phyloP scores from a whole-genome alignment of 164 flowering plant genomes.

The Magnolia officinalis region DNA sequence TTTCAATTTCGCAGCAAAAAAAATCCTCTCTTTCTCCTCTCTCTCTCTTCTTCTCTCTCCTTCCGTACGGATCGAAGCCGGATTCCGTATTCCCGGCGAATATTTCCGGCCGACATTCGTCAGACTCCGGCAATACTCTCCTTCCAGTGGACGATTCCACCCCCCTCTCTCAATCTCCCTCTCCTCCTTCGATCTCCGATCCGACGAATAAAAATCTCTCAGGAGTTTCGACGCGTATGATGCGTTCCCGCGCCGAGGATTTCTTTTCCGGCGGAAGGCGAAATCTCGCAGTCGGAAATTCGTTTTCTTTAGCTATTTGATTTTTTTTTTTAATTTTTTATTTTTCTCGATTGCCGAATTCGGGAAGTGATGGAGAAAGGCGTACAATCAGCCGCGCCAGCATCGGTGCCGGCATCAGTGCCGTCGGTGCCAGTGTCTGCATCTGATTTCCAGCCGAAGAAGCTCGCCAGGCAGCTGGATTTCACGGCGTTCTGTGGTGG shows the following conservation, averaged over 20 bases:
- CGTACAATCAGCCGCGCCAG: constrained; percentile 25
- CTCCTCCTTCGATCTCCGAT: constrained; percentile 4
- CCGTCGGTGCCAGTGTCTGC: constrained; percentile 10
- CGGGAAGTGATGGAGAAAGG: constrained; percentile 49
- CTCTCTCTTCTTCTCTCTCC: constrained; percentile 10
- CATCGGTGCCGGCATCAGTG: constrained; percentile 8
- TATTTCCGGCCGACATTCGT: constrained; percentile 15
- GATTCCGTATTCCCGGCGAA: constrained; percentile 3
- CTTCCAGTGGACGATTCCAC: background rate
- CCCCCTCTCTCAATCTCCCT: constrained; percentile 1
- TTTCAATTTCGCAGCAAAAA: constrained; percentile 13
- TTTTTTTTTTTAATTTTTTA: constrained; percentile 10
- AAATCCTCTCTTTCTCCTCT: constrained; percentile 1
- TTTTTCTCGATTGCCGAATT: constrained; percentile 17
- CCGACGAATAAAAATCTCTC: background rate
- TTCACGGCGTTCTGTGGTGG: constrained; percentile 47
- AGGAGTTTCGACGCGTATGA: constrained; percentile 1
- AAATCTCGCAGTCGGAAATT: background rate
- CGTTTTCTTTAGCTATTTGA: constrained; percentile 2
- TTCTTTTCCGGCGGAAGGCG: constrained; percentile 14
- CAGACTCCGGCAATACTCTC: constrained; percentile 8
- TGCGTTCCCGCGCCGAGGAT: constrained; percentile 18
- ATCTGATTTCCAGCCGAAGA: constrained; percentile 51
- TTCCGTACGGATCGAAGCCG: background rate
- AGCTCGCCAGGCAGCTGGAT: constrained; percentile 90